Conservation (phyloP, 1,139 yeast genomes). For the Suhomyces coccinellae region DNA sequence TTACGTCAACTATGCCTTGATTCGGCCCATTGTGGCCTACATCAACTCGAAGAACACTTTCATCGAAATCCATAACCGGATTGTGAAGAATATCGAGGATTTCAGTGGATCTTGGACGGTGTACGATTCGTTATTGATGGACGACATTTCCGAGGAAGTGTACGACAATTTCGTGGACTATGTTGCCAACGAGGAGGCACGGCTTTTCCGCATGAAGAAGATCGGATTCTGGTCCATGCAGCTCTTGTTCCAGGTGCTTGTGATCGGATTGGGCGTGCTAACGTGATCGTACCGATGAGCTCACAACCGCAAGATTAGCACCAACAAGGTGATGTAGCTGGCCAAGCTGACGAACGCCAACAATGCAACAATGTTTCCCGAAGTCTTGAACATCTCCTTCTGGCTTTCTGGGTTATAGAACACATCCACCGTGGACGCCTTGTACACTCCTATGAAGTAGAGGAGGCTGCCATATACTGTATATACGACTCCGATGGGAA, state of each 20-base stretch:
- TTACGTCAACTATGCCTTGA: constrained; percentile 85
- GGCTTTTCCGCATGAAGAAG: constrained; percentile 70
- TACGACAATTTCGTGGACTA: constrained; percentile 88
- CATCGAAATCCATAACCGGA: constrained; percentile 82
- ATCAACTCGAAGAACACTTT: constrained; percentile 87
- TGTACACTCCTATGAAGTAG: constrained; percentile 48
- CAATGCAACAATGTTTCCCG: constrained; percentile 51
- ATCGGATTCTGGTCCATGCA: constrained; percentile 95
- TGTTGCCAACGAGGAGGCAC: constrained; percentile 81
- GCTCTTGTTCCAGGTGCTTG: constrained; percentile 72
- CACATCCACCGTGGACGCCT: constrained; percentile 47
- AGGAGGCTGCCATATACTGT: constrained; percentile 52
- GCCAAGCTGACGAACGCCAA: constrained; percentile 44
- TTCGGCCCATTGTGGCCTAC: constrained; percentile 93
- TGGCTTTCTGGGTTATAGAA: constrained; percentile 46
- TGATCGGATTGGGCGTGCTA: constrained; percentile 73
- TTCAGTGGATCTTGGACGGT: constrained; percentile 97
- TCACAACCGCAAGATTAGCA: constrained; percentile 40
- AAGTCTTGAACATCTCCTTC: constrained; percentile 46
- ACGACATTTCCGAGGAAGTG: constrained; percentile 84
- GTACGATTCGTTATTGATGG: constrained; percentile 88
- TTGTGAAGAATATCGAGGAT: constrained; percentile 76
- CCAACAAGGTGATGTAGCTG: constrained; percentile 47
- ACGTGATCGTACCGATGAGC: constrained; percentile 15
- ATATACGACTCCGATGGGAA: constrained; percentile 54